Evolutionary conservation across 169 alveolate genomes (phyloP).

Genomic region (Plasmodium billcollinsi): DNA sequence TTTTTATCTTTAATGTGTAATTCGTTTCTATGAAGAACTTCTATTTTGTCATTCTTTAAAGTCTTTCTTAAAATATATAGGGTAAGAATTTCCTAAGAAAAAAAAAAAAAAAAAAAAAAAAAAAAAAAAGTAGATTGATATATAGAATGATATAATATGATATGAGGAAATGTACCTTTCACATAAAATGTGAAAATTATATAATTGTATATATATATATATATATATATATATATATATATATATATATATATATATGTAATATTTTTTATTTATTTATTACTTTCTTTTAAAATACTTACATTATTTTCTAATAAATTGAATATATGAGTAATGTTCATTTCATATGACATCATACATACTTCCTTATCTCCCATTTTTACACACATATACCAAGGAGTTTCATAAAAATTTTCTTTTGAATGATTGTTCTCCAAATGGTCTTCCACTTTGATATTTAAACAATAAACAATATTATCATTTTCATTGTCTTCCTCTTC

Average conservation of each 20-base stretch:
- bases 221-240: not conserved
- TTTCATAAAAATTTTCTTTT: slow-evolving; percentile 45
- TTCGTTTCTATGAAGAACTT: slow-evolving; percentile 49
- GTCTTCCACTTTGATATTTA: slow-evolving; percentile 63
- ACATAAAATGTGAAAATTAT: too few relatives aligned
- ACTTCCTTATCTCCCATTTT: slow-evolving; percentile 27
- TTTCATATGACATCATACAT: slow-evolving; percentile 74
- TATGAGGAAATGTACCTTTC: too few relatives aligned
- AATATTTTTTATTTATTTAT: too few relatives aligned
- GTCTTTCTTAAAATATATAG: slow-evolving; percentile 48
- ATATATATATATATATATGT: not conserved
- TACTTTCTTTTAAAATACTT: not conserved
- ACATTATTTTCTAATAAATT: slow-evolving; percentile 52
- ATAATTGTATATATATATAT: not conserved
- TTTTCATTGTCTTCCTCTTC: slow-evolving; percentile 30
- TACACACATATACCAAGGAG: slow-evolving; percentile 74
- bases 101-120: slow-evolving; percentile 6
- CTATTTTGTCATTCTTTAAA: slow-evolving; percentile 43
- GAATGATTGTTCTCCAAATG: slow-evolving; percentile 11
- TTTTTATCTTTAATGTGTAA: slow-evolving; percentile 54
- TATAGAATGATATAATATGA: too few relatives aligned
- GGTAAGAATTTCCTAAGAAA: slow-evolving; percentile 23
- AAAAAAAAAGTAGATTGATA: not conserved
- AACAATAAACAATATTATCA: slow-evolving; percentile 54
- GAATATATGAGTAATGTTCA: slow-evolving; percentile 53